Evolutionary conservation across 176 grass and related monocot species (phyloP), one percentile per base, ranked within the genome.

Genomic region (Bonia amplexicaulis): DNA sequence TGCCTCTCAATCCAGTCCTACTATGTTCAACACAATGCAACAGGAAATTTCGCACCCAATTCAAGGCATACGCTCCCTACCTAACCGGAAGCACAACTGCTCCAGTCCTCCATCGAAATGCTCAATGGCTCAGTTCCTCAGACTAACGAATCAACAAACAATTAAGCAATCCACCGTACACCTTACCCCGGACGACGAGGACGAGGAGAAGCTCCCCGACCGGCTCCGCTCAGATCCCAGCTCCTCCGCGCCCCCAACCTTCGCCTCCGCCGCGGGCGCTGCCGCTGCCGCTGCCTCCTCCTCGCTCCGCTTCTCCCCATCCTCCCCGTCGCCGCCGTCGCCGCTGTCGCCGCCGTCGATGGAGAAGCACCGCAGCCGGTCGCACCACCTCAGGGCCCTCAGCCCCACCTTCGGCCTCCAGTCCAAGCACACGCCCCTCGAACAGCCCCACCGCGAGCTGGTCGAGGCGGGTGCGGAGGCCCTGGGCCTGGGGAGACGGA

Each of bases 331-430:
- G 7, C 62, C 46, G 22, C 82, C 84, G 3, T 66, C 87, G 6
- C 77, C 84, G 27, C 86, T 85, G 3, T 66, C 87, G 4, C 77
- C 84, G 27, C 86, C 88, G 27, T 88, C 87, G n/a, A 64, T 69
- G 26, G 93, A 92, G 77, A 90, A 95, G 88, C 90, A 86, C 27
- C 85, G 79, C 42, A 88, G 65, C 45, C 88, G 59, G 48, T 90
- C 85, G 53, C 77, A 81, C 31, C 76, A 83, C 80, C 86, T 86
- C 58, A 46, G 22, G 46, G 79, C 37, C 82, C 91, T 82, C 69
- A 47, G 39, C 33, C 17, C 71, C 9, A 61, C 55, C 31, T 19
- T 64, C 19, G 19, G 37, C 58, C 82, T 74, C 85, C 89, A 84
- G 35, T 77, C 85, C 78, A 79, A 9, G 51, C 48, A 51, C 60